Evolutionary conservation across 495 filamentous ascomycete species (phyloP), one percentile per base, ranked within the genome.

Genomic region (Penicillium odoratum): DNA sequence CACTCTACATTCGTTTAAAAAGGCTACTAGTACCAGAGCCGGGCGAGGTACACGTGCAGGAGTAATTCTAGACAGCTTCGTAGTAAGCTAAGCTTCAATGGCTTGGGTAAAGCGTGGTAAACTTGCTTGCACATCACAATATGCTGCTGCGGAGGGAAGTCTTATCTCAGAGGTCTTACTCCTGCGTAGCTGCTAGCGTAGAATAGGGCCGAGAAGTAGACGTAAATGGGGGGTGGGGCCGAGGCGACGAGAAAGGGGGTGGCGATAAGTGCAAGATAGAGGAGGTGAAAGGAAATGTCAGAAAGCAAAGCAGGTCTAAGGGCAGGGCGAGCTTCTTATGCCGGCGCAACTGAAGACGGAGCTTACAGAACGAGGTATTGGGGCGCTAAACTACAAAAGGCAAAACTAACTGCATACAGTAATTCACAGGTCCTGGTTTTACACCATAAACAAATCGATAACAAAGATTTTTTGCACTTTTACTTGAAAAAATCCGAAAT

Each of bases 391-490:
- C 48, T n/a, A 18, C 36, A 51, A 45, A n/a, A 33, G 48, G 48
- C 31, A 51, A 49, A 51, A 51, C 48, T 51, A 51, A 51, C 48
- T 30, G 6, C 13, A 51, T 51, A 8, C 5, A 4, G 31, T 34
- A 51, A 51, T 51, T 51, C 48, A 51, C 48, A 51, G 48, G 48
- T 51, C 48, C 48, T 3, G 26, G 26, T n/a, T n/a, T n/a, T n/a
- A n/a, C n/a, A n/a, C n/a, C n/a, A n/a, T 21, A 21, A 21, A 21
- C 21, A 21, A 21, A 21, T 21, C 21, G 2, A 21, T 21, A 21
- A 2, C 21, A 21, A 21, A 21, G 21, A 1, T 2, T 21, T 21
- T 21, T 21, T 21, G 1, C 21, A 21, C n/a, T n/a, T n/a, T n/a
- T 1, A 21, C 21, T 21, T 21, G 21, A 21, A 21, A 1, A 21